These are phyloP conservation scores for Rhizophagus clarus DNA, from an alignment of 192 early-diverging fungal genomes.

Conservation along the genomic window DNA sequence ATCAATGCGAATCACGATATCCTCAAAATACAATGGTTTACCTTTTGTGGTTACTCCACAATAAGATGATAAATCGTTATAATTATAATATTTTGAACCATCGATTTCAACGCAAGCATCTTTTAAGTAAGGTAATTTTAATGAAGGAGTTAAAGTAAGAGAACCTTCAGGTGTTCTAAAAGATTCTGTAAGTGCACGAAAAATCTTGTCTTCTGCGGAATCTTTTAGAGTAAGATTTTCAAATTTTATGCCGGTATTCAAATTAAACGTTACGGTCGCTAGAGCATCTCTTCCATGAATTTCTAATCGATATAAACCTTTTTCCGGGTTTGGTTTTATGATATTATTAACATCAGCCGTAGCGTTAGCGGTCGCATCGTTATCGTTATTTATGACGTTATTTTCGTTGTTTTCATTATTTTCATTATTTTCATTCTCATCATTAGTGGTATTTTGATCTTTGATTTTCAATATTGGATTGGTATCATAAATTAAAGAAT, in stretches of 20 bases:
- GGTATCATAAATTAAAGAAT: not conserved
- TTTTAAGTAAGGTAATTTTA: conserved; percentile 2
- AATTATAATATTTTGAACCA: not conserved
- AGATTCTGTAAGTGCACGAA: not conserved
- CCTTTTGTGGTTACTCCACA: not conserved
- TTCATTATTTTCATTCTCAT: too few relatives aligned
- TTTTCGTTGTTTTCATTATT: too few relatives aligned
- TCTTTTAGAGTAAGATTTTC: not conserved
- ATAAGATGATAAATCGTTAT: conserved; percentile 2
- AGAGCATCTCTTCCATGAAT: not conserved
- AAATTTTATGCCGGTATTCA: not conserved
- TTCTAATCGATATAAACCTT: not conserved
- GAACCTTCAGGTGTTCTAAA: not conserved
- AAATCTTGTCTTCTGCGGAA: not conserved
- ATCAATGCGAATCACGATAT: not conserved
- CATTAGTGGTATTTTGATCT: not conserved
- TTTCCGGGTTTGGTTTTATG: not conserved
- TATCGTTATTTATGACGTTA: not conserved
- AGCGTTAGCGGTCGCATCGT: not conserved
- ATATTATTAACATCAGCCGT: not conserved
- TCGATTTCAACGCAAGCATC: conserved; percentile 4
- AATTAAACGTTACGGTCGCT: not conserved
- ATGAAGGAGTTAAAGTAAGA: conserved; percentile 6
- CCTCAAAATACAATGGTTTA: conserved; percentile 18
- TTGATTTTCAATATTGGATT: not conserved